Evolutionary conservation across 257 asterid species (phyloP), one percentile per base, ranked within the genome.

Genomic region (Solanum tarapatanum): DNA sequence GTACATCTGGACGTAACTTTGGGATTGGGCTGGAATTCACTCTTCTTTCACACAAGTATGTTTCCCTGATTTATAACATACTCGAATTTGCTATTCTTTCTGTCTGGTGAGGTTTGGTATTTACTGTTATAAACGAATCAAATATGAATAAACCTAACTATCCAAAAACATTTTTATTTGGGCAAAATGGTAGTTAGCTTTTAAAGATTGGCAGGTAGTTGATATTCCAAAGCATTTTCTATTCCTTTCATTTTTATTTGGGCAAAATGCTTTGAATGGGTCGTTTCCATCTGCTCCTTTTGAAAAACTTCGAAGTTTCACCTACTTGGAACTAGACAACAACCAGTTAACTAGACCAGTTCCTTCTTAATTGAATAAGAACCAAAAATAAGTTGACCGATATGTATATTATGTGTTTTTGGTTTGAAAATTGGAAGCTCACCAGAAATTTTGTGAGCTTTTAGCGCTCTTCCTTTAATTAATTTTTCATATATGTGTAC

Each of bases 21-120:
- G 95, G 97, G 89, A 94, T 95, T 93, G 99, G 99, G 83, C 85
- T 97, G 94, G 99, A 97, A 86, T 97, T 97, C 93, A 96, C 99
- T 82, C 98, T 97, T 89, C 98, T 98, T 32, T 95, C 99, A 79
- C 98, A 97, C 92, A 97, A 95, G 99, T 97, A 93, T 90, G 96
- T 88, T 87, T 39, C 64, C 41, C 28, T 87, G 72, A 45, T 80
- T 43, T 77, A 41, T 77, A 24, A 9, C 51, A 76, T 36, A 85
- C 72, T 86, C 60, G 68, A 79, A 64, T 83, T 48, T 35, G 33
- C 6, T 21, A 35, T 32, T 86, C 4, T 23, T 28, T 64, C 16
- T 84, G 33, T 84, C 12, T 41, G 9, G n/a, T 28, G 68, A 45
- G 55, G n/a, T 80, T 79, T 80, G 32, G 17, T 28, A 17, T 79